Conservation (phyloP, 768 basidiomycete genomes). For the Termitomyces sp. region DNA sequence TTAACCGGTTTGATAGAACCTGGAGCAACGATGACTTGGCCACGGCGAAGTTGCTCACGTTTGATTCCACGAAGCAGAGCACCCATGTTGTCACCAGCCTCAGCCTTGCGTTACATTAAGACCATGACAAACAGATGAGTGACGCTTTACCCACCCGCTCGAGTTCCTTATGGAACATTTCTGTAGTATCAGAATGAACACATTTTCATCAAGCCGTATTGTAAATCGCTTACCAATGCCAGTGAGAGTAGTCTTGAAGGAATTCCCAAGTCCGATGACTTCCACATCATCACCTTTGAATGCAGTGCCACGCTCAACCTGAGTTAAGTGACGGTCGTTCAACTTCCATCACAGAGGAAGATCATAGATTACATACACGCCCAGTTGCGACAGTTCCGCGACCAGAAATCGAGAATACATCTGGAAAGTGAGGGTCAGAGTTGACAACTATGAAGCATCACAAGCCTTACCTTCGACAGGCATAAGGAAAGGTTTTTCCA, state of each 20-base stretch:
- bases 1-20: constrained; percentile 92
- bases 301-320: constrained; percentile 91
- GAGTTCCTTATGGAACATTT: constrained; percentile 99
- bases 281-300: constrained; percentile 93
- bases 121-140: background rate
- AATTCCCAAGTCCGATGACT: constrained; percentile 78
- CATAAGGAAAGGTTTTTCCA: constrained; percentile 97
- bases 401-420: constrained; percentile 96
- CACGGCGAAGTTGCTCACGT: constrained; percentile 91
- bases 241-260: constrained; percentile 89
- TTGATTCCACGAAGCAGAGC: constrained; percentile 94
- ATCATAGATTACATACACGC: constrained; percentile 46
- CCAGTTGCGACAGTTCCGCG: constrained; percentile 98
- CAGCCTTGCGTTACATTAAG: constrained; percentile 46
- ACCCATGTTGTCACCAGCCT: constrained; percentile 99
- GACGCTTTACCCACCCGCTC: constrained; percentile 64
- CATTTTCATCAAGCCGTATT: background rate
- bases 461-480: constrained; percentile 68
- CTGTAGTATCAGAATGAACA: constrained; percentile 31
- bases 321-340: background rate
- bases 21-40: constrained; percentile 85
- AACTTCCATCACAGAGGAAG: background rate
- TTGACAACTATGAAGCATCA: background rate
- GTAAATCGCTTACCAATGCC: constrained; percentile 68
- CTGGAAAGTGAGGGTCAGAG: constrained; percentile 24